phyloP scores from a whole-genome alignment of 2,329 filamentous ascomycete species.

The Pleoardoris graminearum region DNA sequence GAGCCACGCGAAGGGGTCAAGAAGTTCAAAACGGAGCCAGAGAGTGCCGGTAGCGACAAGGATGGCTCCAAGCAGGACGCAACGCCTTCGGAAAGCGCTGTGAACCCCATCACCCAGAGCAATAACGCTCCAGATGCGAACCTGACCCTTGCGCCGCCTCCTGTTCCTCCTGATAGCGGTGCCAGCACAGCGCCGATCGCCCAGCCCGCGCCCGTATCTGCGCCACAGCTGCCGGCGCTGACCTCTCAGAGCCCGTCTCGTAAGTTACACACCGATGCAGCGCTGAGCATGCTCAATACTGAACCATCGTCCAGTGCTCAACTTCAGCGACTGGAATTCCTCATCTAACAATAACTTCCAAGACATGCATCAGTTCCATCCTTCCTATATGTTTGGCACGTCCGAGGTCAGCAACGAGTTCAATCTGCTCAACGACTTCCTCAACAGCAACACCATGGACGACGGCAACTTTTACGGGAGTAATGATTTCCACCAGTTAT shows the following conservation, averaged over 20 bases:
- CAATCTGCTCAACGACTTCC: conserved; percentile 93
- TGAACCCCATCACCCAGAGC: conserved; percentile 33
- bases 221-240: conserved; percentile 65
- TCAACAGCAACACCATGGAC: conserved; percentile 88
- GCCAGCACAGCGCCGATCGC: conserved; percentile 64
- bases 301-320: conserved; percentile 62
- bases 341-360: conserved; percentile 79
- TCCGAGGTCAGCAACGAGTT: conserved; percentile 96
- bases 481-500: conserved; percentile 56
- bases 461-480: conserved; percentile 54
- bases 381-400: conserved; percentile 92
- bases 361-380: conserved; percentile 92
- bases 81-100: conserved; percentile 32
- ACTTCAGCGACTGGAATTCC: conserved; percentile 80
- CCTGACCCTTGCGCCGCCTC: conserved; percentile 44
- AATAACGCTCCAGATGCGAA: conserved; percentile 41
- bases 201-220: conserved; percentile 70
- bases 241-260: conserved; percentile 71
- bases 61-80: conserved; percentile 36
- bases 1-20: conserved; percentile 86
- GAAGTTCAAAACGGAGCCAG: conserved; percentile 67
- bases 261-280: conserved; percentile 57
- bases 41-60: conserved; percentile 38
- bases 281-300: conserved; percentile 28
- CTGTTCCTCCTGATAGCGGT: conserved; percentile 38